These are phyloP conservation scores for Gryganskiella cystojenkinii DNA, from an alignment of 192 early-diverging fungal genomes.

Conservation along the genomic window DNA sequence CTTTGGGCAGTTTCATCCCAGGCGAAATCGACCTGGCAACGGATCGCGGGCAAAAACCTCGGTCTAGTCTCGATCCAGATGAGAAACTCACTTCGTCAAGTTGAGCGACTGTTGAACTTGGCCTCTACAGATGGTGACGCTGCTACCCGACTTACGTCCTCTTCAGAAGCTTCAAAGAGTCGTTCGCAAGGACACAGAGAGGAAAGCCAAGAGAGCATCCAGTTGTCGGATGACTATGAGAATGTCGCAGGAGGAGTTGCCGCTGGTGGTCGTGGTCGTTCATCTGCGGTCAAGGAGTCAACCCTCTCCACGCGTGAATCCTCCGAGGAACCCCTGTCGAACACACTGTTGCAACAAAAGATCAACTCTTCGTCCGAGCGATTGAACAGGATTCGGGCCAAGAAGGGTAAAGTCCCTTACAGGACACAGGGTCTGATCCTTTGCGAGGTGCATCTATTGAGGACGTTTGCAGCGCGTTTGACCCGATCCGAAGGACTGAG, in stretches of 20 bases:
- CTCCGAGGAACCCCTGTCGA: constrained; percentile 10
- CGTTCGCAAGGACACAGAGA: not conserved
- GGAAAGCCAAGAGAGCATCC: not conserved
- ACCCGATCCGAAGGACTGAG: constrained; percentile 62
- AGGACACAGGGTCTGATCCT: constrained; percentile 72
- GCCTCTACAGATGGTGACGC: constrained; percentile 19
- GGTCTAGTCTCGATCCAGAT: constrained; percentile 57
- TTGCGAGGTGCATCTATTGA: constrained; percentile 72
- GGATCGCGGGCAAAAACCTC: constrained; percentile 52
- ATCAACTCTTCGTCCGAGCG: constrained; percentile 16
- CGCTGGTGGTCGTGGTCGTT: not conserved
- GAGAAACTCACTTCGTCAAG: constrained; percentile 61
- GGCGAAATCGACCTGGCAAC: constrained; percentile 49
- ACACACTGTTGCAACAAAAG: not conserved
- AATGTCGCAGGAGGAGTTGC: constrained; percentile 2
- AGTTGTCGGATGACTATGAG: constrained; percentile 15
- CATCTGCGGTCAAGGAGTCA: not conserved
- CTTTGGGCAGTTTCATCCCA: constrained; percentile 60
- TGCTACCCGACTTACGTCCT: not conserved
- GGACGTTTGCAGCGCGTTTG: constrained; percentile 55
- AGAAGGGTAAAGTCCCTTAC: constrained; percentile 57
- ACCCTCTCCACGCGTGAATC: not conserved
- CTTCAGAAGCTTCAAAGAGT: not conserved
- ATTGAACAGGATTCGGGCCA: constrained; percentile 29
- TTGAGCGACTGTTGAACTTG: constrained; percentile 68